These are phyloP conservation scores for Auriscalpium orientale DNA, from an alignment of 768 basidiomycete genomes.

Conservation along the genomic window DNA sequence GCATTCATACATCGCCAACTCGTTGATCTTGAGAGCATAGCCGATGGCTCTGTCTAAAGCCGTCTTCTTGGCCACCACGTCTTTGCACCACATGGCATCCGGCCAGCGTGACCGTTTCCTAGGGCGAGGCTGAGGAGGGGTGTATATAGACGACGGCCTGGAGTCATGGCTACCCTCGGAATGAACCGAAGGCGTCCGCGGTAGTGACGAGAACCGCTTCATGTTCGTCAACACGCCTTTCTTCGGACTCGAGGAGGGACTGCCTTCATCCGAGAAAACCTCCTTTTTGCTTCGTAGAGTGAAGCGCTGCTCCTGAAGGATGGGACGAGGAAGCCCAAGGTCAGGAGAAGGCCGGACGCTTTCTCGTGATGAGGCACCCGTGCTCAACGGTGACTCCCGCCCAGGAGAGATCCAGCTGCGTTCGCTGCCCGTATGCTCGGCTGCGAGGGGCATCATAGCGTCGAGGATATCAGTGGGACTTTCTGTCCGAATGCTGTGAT, in stretches of 20 bases:
- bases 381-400: neutral
- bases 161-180: slow-evolving; percentile 5
- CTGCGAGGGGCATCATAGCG: neutral
- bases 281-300: slow-evolving; percentile 1
- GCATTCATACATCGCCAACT: slow-evolving; percentile 66
- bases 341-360: neutral
- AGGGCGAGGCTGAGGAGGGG: slow-evolving; percentile 15
- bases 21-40: slow-evolving; percentile 80
- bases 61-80: slow-evolving; percentile 49
- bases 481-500: slow-evolving; percentile 1
- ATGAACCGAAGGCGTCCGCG: slow-evolving; percentile 52
- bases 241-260: slow-evolving; percentile 6
- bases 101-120: slow-evolving; percentile 41
- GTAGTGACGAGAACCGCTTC: slow-evolving; percentile 49
- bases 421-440: neutral
- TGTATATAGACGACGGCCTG: slow-evolving; percentile 14
- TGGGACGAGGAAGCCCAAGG: neutral
- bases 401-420: neutral
- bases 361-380: neutral
- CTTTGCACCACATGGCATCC: slow-evolving; percentile 62
- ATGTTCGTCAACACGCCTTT: slow-evolving; percentile 23
- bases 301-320: neutral
- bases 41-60: slow-evolving; percentile 60
- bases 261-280: slow-evolving; percentile 2
- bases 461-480: neutral